Conservation (phyloP, 108 stramenopile species). For the Chaetoceros tenuissimus region DNA sequence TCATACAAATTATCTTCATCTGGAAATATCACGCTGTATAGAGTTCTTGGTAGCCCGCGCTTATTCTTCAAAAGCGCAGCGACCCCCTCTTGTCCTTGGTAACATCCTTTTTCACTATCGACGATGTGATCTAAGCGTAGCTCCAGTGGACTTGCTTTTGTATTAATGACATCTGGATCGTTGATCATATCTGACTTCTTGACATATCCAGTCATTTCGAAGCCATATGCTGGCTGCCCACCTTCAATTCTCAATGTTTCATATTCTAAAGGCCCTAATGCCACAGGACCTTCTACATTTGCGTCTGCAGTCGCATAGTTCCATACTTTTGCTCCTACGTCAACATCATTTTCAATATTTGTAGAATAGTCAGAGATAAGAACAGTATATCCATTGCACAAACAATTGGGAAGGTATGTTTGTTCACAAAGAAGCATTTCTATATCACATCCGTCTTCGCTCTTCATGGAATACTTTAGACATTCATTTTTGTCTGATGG, state of each 20-base stretch:
- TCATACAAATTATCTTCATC: conserved; percentile 61
- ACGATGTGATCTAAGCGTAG: conserved; percentile 45
- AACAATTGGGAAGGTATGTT: conserved; percentile 31
- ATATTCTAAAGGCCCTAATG: conserved; percentile 60
- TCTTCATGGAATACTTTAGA: background rate
- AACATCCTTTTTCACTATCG: conserved; percentile 74
- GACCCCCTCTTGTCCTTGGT: conserved; percentile 80
- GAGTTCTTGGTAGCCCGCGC: conserved; percentile 49
- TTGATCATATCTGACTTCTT: conserved; percentile 5
- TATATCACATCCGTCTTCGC: background rate
- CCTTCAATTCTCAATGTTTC: conserved; percentile 74
- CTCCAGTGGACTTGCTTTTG: conserved; percentile 59
- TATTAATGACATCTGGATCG: conserved; percentile 13
- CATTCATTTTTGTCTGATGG: background rate
- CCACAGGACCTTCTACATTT: conserved; percentile 56
- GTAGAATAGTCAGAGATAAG: conserved; percentile 17
- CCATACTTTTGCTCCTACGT: conserved; percentile 35
- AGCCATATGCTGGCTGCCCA: conserved; percentile 33
- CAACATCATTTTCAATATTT: background rate
- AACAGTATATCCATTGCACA: conserved; percentile 55
- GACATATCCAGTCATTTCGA: conserved; percentile 11
- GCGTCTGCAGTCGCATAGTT: conserved; percentile 38
- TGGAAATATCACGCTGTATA: conserved; percentile 66
- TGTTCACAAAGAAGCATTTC: background rate
- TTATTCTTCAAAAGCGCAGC: conserved; percentile 76